Conservation (phyloP, 352 stramenopile species). For the Thalassiosira sp. region DNA sequence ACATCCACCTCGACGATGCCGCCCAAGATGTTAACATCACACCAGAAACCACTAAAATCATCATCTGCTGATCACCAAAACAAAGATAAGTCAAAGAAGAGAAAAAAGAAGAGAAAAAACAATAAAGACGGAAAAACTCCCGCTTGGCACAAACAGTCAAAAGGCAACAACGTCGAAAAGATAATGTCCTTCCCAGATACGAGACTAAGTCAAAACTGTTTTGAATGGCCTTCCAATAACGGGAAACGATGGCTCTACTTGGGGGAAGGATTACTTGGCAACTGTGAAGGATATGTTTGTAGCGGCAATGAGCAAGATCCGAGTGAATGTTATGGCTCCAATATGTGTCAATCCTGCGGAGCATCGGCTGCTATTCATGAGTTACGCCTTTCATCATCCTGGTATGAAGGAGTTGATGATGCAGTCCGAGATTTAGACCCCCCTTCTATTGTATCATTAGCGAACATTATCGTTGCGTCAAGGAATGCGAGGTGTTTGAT, state of each 20-base stretch:
- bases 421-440: neutral
- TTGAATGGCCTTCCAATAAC: conserved; percentile 39
- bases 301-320: neutral
- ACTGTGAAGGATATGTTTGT: conserved; percentile 31
- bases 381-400: conserved; percentile 24
- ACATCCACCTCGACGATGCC: neutral
- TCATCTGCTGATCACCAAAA: neutral
- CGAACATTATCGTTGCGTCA: conserved; percentile 25
- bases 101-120: conserved; percentile 14
- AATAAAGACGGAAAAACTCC: conserved; percentile 8
- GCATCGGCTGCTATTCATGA: conserved; percentile 41
- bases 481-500: conserved; percentile 51
- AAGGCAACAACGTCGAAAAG: neutral
- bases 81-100: conserved; percentile 3
- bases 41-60: neutral
- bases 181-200: conserved; percentile 24
- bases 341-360: conserved; percentile 24
- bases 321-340: conserved; percentile 31
- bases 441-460: conserved; percentile 16
- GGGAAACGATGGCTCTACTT: conserved; percentile 16
- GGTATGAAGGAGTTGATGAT: neutral
- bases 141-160: neutral
- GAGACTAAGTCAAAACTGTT: conserved; percentile 46
- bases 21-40: neutral
- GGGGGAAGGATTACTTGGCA: conserved; percentile 31